phyloP scores from a whole-genome alignment of 1,139 yeast species.

The Pichia sp. region DNA sequence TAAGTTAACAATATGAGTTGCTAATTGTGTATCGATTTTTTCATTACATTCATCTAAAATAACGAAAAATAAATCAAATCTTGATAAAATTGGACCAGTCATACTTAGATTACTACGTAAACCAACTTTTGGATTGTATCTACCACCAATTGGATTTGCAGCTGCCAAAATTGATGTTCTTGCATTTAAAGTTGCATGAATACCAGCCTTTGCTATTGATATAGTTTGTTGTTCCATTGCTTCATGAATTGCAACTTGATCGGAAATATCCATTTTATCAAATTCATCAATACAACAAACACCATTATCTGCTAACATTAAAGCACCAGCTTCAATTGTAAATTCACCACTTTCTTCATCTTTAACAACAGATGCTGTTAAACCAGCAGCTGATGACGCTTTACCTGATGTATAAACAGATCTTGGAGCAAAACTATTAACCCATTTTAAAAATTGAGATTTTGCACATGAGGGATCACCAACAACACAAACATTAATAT shows the following conservation, averaged over 20 bases:
- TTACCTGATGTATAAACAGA: conserved; percentile 97
- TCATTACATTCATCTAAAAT: conserved; percentile 94
- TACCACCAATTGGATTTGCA: conserved; percentile 94
- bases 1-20: conserved; percentile 85
- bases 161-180: conserved; percentile 95
- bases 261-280: conserved; percentile 93
- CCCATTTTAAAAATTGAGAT: conserved; percentile 92
- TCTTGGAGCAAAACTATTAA: conserved; percentile 85
- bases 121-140: conserved; percentile 83
- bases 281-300: conserved; percentile 98
- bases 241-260: conserved; percentile 98
- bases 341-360: conserved; percentile 98
- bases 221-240: conserved; percentile 99
- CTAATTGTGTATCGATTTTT: conserved; percentile 80
- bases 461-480: conserved; percentile 99
- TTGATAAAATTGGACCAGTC: conserved; percentile 99
- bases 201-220: conserved; percentile 97
- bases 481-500: conserved; percentile 91
- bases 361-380: conserved; percentile 95
- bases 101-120: conserved; percentile 83
- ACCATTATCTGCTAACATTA: conserved; percentile 98
- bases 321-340: conserved; percentile 98
- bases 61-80: conserved; percentile 93
- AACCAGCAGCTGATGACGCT: conserved; percentile 98
- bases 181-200: conserved; percentile 94